These are phyloP conservation scores for Saitozyma sp. DNA, from an alignment of 768 basidiomycete genomes.

Conservation along the genomic window DNA sequence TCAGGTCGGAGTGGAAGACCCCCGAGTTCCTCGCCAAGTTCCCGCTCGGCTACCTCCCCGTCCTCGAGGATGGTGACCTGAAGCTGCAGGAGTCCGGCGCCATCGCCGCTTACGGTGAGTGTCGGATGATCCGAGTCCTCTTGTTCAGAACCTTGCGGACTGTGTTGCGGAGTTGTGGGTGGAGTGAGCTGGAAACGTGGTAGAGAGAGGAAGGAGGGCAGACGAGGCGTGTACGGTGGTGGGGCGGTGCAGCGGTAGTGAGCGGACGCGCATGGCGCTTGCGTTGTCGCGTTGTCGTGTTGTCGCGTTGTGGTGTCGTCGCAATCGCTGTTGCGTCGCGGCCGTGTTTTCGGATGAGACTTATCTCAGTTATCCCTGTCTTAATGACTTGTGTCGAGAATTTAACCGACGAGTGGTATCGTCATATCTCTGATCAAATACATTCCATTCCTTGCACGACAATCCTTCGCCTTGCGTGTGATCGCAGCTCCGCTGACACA, in stretches of 20 bases:
- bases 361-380: slow-evolving; percentile 70
- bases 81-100: slow-evolving; percentile 75
- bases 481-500: slow-evolving; percentile 3
- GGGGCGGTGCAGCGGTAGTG: too few relatives aligned
- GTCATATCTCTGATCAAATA: slow-evolving; percentile 47
- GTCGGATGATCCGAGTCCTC: slow-evolving; percentile 7
- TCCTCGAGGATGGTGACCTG: slow-evolving; percentile 72
- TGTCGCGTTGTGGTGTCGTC: too few relatives aligned
- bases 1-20: slow-evolving; percentile 43
- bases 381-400: slow-evolving; percentile 65
- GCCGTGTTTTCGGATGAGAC: slow-evolving; percentile 54
- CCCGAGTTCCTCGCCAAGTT: slow-evolving; percentile 60
- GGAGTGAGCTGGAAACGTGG: too few relatives aligned
- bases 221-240: too few relatives aligned
- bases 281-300: too few relatives aligned
- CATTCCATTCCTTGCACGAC: slow-evolving; percentile 9
- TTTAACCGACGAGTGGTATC: slow-evolving; percentile 54
- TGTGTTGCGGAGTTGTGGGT: too few relatives aligned
- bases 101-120: slow-evolving; percentile 88
- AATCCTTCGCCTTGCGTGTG: not conserved
- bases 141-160: not conserved
- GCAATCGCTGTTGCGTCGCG: too few relatives aligned
- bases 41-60: slow-evolving; percentile 62
- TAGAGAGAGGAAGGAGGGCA: too few relatives aligned
- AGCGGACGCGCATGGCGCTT: too few relatives aligned